Base-by-base conservation (phyloP, 2,329 filamentous ascomycete genomes). In the Parafenestella ontariensis region DNA sequence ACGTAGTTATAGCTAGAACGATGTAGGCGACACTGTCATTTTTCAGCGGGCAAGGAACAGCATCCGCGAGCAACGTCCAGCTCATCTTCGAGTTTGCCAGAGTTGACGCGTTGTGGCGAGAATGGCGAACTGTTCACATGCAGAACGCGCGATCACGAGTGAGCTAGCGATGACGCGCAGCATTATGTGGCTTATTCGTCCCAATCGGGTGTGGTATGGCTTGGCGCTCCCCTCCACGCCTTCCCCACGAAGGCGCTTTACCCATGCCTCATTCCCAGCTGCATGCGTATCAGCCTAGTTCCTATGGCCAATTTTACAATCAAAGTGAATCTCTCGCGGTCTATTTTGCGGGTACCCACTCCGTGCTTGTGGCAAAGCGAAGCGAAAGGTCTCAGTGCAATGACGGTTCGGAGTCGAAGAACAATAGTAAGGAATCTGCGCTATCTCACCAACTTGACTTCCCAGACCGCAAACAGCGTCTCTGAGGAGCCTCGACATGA, bases 391-490 rank as follows among this genome's bases (percentile, higher is more conserved):
- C 46, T 65, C 58, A 61, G 26, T 56, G 54, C 54, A 15, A 46
- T 47, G 64, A 61, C 59, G 49, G 52, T 17, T n/a, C 41, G 45
- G 36, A 46, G 39, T 53, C 21, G 42, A 54, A 65, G 71, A 73
- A 75, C 70, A 75, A 75, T 75, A 74, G 55, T 69, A 75, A 75
- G 66, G 45, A 61, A 52, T 29, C 44, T 28, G 41, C 60, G 56
- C 61, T 56, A 64, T 52, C 26, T 48, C 46, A 54, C 26, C 36
- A 54, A 43, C 34, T 47, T 37, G 29, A 46, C 47, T 44, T 49
- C 50, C 41, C 48, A 46, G 26, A 45, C 63, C 36, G 46, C 53
- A 65, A 64, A 56, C 39, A 54, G 49, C 44, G 42, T 24, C 23
- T 59, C 26, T 45, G 10, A 40, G 41, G 28, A 26, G 20, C 41